Percentiles rank a stretch among this genome's conserved stretches.
Conservation (phyloP, 768 basidiomycete genomes). For the Pleurotus giganteus region DNA sequence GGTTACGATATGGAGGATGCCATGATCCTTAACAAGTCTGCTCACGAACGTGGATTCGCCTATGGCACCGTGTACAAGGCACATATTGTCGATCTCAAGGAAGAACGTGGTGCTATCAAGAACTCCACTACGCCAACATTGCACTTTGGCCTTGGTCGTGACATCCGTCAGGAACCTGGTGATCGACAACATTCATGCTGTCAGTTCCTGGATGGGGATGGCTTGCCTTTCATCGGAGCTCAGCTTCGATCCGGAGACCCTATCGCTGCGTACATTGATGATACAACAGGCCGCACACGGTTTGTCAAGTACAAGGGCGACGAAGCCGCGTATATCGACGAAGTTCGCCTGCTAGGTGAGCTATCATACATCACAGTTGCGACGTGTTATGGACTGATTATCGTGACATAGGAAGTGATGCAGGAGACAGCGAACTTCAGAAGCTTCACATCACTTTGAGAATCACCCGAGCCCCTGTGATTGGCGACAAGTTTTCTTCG, state of each 20-base stretch:
- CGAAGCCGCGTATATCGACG: conserved; percentile 85
- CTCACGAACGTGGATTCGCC: conserved; percentile 95
- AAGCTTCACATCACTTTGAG: conserved; percentile 93
- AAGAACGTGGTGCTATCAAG: conserved; percentile 66
- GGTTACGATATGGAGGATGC: conserved; percentile 99
- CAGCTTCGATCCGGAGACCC: conserved; percentile 72
- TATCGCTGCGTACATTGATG: conserved; percentile 85
- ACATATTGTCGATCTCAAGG: conserved; percentile 86
- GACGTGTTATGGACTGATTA: not conserved
- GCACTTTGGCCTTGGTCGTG: conserved; percentile 88
- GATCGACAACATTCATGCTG: conserved; percentile 42
- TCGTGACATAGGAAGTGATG: conserved; percentile 67
- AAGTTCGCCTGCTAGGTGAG: conserved; percentile 86
- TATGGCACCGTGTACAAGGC: conserved; percentile 98
- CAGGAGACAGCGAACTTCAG: conserved; percentile 84
- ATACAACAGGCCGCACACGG: conserved; percentile 76
- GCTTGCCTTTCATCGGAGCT: conserved; percentile 77
- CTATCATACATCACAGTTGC: not conserved
- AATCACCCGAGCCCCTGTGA: conserved; percentile 92
- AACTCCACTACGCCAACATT: conserved; percentile 56
- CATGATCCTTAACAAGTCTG: conserved; percentile 99
- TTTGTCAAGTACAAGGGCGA: conserved; percentile 97
- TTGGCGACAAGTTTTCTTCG: conserved; percentile 99
- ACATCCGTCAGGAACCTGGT: conserved; percentile 53
- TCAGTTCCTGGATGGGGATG: conserved; percentile 73